Evolutionary conservation across 1,139 yeast genomes (phyloP).

Genomic region (Suhomyces choctaworum): DNA sequence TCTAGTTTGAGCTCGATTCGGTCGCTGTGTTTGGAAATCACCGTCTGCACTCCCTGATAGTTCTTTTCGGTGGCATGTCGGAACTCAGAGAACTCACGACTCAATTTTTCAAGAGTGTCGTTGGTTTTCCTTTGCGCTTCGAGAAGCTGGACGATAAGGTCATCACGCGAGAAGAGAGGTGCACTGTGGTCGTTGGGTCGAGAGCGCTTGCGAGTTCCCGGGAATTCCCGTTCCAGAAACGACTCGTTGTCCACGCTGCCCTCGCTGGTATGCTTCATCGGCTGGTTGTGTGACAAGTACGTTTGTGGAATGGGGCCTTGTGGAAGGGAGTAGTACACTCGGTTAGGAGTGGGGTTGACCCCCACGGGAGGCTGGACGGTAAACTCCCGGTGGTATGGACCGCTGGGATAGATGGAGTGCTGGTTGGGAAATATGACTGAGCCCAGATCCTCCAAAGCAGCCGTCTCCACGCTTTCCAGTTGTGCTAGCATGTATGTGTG

Average conservation of each 20-base stretch:
- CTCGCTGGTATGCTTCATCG: no score
- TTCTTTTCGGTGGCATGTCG: conserved; percentile 13
- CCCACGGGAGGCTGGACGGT: background rate
- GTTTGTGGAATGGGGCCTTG: no score
- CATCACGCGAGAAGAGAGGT: no score
- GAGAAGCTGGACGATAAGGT: background rate
- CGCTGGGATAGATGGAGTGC: background rate
- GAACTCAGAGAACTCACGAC: conserved; percentile 13
- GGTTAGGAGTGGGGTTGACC: no score
- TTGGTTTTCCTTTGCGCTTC: conserved; percentile 12
- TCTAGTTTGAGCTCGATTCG: conserved; percentile 11
- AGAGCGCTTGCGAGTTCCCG: no score
- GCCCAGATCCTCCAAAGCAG: background rate
- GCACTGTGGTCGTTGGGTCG: no score
- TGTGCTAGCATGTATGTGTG: background rate
- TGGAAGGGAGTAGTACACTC: no score
- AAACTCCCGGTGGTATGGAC: background rate
- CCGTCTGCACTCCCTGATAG: conserved; percentile 9
- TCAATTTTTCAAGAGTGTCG: conserved; percentile 9
- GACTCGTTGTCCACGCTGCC: no score
- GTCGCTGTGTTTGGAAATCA: conserved; percentile 10
- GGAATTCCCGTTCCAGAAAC: no score
- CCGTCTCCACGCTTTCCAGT: background rate
- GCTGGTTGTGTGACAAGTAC: no score
- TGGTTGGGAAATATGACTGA: background rate